A percentile compares a stretch with the other conserved stretches of the same genome.
Evolutionary conservation across 208 protist genomes (phyloP).

Genomic region (Spongospora subterranea): DNA sequence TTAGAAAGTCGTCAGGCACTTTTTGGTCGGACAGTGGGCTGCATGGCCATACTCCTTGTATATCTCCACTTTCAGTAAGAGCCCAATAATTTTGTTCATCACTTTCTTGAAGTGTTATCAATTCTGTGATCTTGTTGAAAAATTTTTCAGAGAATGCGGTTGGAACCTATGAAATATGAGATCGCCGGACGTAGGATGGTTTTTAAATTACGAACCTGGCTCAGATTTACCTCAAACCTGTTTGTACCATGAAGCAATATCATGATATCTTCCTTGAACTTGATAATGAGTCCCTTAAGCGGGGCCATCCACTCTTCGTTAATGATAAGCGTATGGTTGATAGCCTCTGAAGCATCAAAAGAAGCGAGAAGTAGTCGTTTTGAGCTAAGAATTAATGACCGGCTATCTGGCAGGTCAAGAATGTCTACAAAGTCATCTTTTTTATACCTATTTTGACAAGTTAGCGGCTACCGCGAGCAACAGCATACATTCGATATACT

Average conservation of each 20-base stretch:
- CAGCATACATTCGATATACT: not conserved
- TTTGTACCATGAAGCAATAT: not conserved
- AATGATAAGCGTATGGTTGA: not conserved
- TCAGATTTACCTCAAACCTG: not conserved
- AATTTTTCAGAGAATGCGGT: not conserved
- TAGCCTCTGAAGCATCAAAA: not conserved
- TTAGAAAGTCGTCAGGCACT: too few species aligned
- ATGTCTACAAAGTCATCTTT: conserved; percentile 36
- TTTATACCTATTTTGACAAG: conserved; percentile 12
- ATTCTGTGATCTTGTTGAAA: not conserved
- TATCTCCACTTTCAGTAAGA: not conserved
- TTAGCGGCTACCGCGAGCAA: not conserved
- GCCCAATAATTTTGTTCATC: not conserved
- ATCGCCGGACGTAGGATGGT: not conserved
- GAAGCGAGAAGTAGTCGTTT: not conserved
- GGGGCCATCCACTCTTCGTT: not conserved
- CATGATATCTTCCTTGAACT: not conserved
- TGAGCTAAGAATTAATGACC: conserved; percentile 24
- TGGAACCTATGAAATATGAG: not conserved
- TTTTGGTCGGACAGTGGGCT: not conserved
- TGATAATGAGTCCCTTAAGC: not conserved
- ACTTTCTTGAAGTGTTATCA: not conserved
- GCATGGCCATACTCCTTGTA: not conserved
- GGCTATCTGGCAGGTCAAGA: conserved; percentile 8
- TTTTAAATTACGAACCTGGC: not conserved